Evolutionary conservation across 768 basidiomycete species (phyloP), one percentile per base, ranked within the genome.

Genomic region (Rhodotorula kratochvilovae): DNA sequence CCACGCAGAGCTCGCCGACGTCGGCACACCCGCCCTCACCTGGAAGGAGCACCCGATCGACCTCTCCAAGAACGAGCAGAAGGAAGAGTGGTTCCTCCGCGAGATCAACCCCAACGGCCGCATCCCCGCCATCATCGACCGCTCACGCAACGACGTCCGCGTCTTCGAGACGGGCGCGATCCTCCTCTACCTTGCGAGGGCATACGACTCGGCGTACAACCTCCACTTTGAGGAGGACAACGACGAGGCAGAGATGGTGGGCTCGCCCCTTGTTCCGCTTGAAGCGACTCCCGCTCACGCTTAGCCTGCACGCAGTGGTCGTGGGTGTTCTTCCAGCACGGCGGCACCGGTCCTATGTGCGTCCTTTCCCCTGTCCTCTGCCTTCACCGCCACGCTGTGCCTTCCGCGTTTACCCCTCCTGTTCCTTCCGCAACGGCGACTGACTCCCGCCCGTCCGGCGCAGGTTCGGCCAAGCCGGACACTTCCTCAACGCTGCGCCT

Each of bases 291-390:
- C 45, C 45, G 2, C 45, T 21, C 45, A 3, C 17, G 21, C 15
- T 23, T 23, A 23, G 45, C 45, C 6, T 5, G 2, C 36, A 0
- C 25, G 17, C 39, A 58, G 57, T 42, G 39, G 57, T 60, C 59
- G 77, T 95, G 91, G 92, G 86, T 92, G 63, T 91, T 92, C 82
- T 93, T 92, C 76, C 85, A 87, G 25, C 79, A 80, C 58, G 79
- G 81, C 3, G 71, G 66, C 1, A 31, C 50, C 25, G 71, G 66
- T 3, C 66, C 71, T 0, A 67, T 67, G 66, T 45, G 17, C 6
- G 56, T 46, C 46, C 25, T 12, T 16, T 25, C 29, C 17, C 45
- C 15, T n/a, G n/a, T n/a, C n/a, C 56, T 25, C 19, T 25, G 1
- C 45, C 11, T 5, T n/a, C n/a, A n/a, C n/a, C n/a, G n/a, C n/a